Evolutionary conservation across 2,329 filamentous ascomycete genomes (phyloP).

Genomic region (Sporothrix euskadiensis): DNA sequence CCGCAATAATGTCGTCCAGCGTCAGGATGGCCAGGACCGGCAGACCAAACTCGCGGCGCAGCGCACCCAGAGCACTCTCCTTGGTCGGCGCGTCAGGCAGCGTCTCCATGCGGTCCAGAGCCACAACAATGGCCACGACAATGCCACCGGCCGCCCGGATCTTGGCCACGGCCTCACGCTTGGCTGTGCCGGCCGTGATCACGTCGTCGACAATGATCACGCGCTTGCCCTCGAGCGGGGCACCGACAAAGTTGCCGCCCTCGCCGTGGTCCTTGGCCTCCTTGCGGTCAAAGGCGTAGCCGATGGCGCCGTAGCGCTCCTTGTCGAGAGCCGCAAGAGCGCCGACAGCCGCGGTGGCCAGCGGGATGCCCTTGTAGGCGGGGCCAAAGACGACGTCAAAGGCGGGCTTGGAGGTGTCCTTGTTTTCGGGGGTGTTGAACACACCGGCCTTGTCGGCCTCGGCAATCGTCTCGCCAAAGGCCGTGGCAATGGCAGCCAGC

Average conservation of each 20-base stretch:
- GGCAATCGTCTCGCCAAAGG: slow-evolving; percentile 70
- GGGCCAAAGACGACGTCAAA: slow-evolving; percentile 91
- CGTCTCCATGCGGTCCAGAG: slow-evolving; percentile 85
- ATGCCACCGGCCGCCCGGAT: slow-evolving; percentile 82
- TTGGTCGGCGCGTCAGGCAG: slow-evolving; percentile 62
- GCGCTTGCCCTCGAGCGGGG: slow-evolving; percentile 77
- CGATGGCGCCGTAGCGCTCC: slow-evolving; percentile 61
- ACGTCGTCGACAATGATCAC: slow-evolving; percentile 95
- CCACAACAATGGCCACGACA: slow-evolving; percentile 84
- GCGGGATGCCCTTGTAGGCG: slow-evolving; percentile 94
- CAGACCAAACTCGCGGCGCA: slow-evolving; percentile 78
- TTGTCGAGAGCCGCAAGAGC: slow-evolving; percentile 42
- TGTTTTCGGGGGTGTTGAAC: background rate
- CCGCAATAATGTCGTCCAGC: slow-evolving; percentile 77
- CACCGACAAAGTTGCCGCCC: slow-evolving; percentile 88
- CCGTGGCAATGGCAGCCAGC: slow-evolving; percentile 73
- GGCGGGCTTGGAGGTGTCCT: slow-evolving; percentile 21
- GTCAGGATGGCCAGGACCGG: slow-evolving; percentile 82
- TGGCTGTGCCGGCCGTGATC: slow-evolving; percentile 91
- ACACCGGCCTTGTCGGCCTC: slow-evolving; percentile 31
- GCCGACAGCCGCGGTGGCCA: slow-evolving; percentile 67
- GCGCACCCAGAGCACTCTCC: slow-evolving; percentile 81
- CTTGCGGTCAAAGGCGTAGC: slow-evolving; percentile 93
- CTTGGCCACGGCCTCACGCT: slow-evolving; percentile 87
- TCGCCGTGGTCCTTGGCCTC: slow-evolving; percentile 96